These are phyloP conservation scores for Stevia rebaudiana DNA, from an alignment of 140 eudicot species.

Conservation along the genomic window DNA sequence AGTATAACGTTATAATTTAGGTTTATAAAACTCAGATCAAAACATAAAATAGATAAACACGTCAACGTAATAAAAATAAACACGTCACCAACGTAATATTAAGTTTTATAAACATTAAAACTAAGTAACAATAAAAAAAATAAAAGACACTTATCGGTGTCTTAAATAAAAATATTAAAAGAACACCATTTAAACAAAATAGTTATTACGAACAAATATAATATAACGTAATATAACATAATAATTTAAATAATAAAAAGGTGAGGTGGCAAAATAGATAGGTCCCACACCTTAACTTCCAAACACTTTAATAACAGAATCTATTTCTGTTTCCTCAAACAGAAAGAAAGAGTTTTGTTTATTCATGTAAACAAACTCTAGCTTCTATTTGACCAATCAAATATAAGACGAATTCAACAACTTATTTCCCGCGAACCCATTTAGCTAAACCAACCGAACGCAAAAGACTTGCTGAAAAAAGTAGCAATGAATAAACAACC, in stretches of 20 bases:
- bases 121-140: too few relatives aligned
- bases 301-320: not conserved
- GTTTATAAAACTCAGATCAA: too few relatives aligned
- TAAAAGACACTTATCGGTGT: too few relatives aligned
- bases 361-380: not conserved
- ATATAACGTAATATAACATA: not conserved
- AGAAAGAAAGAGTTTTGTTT: not conserved
- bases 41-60: too few relatives aligned
- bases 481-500: constrained; percentile 19
- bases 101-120: too few relatives aligned
- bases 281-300: not conserved
- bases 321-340: not conserved
- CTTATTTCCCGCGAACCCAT: constrained; percentile 36
- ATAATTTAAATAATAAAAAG: not conserved
- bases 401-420: not conserved
- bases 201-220: not conserved
- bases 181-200: too few relatives aligned
- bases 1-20: too few relatives aligned
- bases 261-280: not conserved
- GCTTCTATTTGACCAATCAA: not conserved
- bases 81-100: too few relatives aligned
- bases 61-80: too few relatives aligned
- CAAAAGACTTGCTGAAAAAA: constrained; percentile 1
- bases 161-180: too few relatives aligned
- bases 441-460: not conserved